Evolutionary conservation across 805 yeast species (phyloP), one percentile per base, ranked within the genome.

Genomic region (Saturnispora gosingensis): DNA sequence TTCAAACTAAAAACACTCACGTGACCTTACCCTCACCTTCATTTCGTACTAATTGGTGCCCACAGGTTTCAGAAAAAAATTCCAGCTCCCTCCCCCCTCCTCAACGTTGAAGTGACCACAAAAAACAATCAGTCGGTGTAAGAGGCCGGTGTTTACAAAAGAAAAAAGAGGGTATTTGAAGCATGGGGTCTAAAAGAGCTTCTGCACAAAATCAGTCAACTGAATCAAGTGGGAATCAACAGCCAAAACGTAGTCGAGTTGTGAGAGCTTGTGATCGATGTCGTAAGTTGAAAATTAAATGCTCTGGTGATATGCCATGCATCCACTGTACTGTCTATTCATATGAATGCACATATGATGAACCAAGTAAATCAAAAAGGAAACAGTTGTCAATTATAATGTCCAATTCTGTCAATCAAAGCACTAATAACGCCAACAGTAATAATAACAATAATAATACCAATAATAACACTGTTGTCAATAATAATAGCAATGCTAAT

Each of bases 341-440:
- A 20, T 86, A 85, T 65, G 84, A 80, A 52, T 88, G 97, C 67
- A 80, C 95, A 0, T 88, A 88, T 64, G 86, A 85, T 61, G 88
- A 86, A 60, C 91, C 95, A 9, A 60, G 58, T 44, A 47, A 63
- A 18, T 46, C 62, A 3, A 63, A 64, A 46, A 79, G 77, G 60
- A 79, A 60, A 44, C 34, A 38, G 13, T 13, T 38, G 18, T n/a
- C 47, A 45, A 45, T 24, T 45, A 20, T 45, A 40, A 40, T 40
- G n/a, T 24, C 30, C 3, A 38, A 18, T 38, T 38, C 42, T 85
- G 60, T 90, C 95, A 9, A 60, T 56, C 40, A 46, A 62, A 25
- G 45, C 62, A 7, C 62, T 63, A 46, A 79, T 77, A 60, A 78
- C 60, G 43, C 20, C 16, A 18, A 18, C 22, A 38, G 8, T 27